Conservation (phyloP, 1,284 basidiomycete genomes). For the Cutaneotrichosporon arboriforme region DNA sequence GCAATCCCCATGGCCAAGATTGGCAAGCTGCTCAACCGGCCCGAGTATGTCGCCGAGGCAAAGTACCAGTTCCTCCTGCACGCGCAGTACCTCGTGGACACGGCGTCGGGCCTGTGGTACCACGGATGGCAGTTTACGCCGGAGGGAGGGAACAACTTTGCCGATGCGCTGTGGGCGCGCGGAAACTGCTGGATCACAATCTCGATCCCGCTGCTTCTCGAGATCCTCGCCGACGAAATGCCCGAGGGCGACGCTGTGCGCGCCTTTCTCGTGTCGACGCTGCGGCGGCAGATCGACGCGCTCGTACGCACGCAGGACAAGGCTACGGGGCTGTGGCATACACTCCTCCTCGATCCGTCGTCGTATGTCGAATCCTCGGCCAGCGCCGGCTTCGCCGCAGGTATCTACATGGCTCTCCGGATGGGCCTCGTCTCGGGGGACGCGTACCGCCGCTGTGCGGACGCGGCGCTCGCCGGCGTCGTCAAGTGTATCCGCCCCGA, state of each 20-base stretch:
- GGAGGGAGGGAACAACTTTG: conserved; percentile 49
- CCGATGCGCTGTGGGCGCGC: conserved; percentile 57
- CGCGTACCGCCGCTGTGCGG: conserved; percentile 51
- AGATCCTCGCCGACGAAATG: conserved; percentile 48
- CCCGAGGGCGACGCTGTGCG: conserved; percentile 51
- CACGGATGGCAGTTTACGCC: conserved; percentile 46
- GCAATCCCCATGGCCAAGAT: conserved; percentile 56
- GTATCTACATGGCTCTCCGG: conserved; percentile 57
- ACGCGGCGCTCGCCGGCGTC: conserved; percentile 55
- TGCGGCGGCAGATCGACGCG: conserved; percentile 56
- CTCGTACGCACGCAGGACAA: conserved; percentile 54
- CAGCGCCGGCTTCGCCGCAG: conserved; percentile 60
- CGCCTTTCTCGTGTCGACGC: conserved; percentile 52
- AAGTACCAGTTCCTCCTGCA: conserved; percentile 37
- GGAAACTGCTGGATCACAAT: conserved; percentile 64
- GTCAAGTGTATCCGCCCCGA: conserved; percentile 54
- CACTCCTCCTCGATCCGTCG: conserved; percentile 56
- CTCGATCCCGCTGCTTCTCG: conserved; percentile 60
- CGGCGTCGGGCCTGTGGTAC: conserved; percentile 31
- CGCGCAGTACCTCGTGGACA: conserved; percentile 33
- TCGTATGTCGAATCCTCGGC: conserved; percentile 59
- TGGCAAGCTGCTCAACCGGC: conserved; percentile 54
- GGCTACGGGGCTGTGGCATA: conserved; percentile 58
- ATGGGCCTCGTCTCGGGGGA: conserved; percentile 44
- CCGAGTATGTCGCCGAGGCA: conserved; percentile 56